Conservation (phyloP, 2,329 filamentous ascomycete species). For the Colletotrichum sp. region DNA sequence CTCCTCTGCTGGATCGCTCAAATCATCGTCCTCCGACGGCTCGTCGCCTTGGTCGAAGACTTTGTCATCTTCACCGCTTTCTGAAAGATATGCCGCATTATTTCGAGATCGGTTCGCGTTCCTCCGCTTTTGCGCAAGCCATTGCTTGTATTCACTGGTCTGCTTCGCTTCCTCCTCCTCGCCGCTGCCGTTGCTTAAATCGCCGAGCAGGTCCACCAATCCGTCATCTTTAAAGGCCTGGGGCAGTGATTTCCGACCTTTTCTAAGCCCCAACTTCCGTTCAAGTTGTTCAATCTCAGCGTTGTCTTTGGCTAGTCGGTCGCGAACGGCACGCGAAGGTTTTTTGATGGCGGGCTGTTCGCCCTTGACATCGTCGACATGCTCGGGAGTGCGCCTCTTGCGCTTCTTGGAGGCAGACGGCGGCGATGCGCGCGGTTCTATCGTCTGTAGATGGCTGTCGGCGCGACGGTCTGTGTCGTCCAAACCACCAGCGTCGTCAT, state of each 20-base stretch:
- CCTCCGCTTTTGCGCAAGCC: constrained; percentile 63
- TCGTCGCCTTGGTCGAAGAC: neutral
- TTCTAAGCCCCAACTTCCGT: constrained; percentile 82
- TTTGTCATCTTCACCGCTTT: neutral
- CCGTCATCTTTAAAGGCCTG: constrained; percentile 83
- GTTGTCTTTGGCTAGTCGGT: constrained; percentile 79
- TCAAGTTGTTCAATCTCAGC: constrained; percentile 88
- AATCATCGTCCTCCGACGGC: constrained; percentile 30
- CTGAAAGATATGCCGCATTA: neutral
- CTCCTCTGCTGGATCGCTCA: constrained; percentile 26
- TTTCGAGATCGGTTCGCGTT: constrained; percentile 40
- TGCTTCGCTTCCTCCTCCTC: constrained; percentile 56
- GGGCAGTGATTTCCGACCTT: constrained; percentile 74
- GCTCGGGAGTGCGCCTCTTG: constrained; percentile 15
- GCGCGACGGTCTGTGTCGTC: neutral
- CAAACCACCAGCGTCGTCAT: constrained; percentile 24
- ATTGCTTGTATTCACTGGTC: constrained; percentile 63
- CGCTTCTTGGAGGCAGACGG: neutral
- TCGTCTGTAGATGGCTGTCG: neutral
- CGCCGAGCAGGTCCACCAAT: constrained; percentile 77
- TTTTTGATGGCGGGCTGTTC: neutral
- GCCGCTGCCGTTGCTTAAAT: constrained; percentile 49
- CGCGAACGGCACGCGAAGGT: constrained; percentile 45
- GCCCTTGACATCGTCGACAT: constrained; percentile 28
- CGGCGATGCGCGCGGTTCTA: neutral